These are phyloP conservation scores for Plantago lanceolata DNA, from an alignment of 305 asterid genomes.

Conservation along the genomic window DNA sequence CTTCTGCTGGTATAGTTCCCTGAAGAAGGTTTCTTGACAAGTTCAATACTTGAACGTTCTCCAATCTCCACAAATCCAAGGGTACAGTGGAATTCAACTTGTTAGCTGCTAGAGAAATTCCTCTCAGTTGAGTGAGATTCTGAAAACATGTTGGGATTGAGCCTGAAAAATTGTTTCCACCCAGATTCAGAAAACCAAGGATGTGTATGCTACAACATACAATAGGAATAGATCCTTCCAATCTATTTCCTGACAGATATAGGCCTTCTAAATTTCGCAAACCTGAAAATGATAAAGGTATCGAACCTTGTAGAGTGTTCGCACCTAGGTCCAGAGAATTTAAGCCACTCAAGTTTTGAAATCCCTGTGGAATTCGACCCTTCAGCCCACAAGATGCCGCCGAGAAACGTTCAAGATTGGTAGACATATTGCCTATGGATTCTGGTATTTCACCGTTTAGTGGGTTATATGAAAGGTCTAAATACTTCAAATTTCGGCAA, in stretches of 20 bases:
- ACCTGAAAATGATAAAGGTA: constrained; percentile 22
- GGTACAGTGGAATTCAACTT: constrained; percentile 27
- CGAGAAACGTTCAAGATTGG: constrained; percentile 24
- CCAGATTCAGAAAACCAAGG: constrained; percentile 28
- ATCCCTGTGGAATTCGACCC: constrained; percentile 27
- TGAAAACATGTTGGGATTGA: constrained; percentile 23
- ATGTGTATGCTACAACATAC: constrained; percentile 25
- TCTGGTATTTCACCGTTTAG: constrained; percentile 31
- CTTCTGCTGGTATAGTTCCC: constrained; percentile 27
- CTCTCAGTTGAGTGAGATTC: constrained; percentile 26
- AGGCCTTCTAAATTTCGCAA: constrained; percentile 29
- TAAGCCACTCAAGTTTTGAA: constrained; percentile 38
- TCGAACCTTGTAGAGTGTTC: constrained; percentile 26
- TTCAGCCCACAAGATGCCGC: constrained; percentile 27
- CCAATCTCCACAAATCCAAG: constrained; percentile 29
- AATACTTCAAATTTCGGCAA: constrained; percentile 30
- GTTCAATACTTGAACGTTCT: constrained; percentile 25
- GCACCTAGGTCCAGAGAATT: constrained; percentile 18
- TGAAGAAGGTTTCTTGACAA: constrained; percentile 28
- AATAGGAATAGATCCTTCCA: constrained; percentile 25
- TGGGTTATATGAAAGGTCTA: constrained; percentile 30
- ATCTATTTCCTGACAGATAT: constrained; percentile 19
- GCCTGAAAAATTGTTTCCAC: constrained; percentile 35
- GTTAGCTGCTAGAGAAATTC: constrained; percentile 29
- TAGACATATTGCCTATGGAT: constrained; percentile 30